Evolutionary conservation across 1,284 basidiomycete genomes (phyloP).

Genomic region (Pholiota adiposa): DNA sequence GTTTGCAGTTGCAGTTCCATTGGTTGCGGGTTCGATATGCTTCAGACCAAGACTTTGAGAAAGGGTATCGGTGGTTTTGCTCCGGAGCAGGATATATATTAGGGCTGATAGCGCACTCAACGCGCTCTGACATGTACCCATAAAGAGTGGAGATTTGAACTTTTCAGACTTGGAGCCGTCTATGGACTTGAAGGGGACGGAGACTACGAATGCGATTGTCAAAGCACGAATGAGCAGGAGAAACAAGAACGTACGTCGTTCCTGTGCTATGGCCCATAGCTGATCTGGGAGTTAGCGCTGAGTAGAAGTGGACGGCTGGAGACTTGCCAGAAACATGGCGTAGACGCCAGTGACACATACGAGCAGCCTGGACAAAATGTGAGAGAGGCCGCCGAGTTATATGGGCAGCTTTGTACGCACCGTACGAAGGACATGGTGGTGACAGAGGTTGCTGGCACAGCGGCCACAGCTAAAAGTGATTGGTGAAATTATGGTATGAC

Average conservation of each 20-base stretch:
- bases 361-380: slow-evolving; percentile 49
- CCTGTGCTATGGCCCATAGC: slow-evolving; percentile 92
- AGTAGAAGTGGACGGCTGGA: slow-evolving; percentile 1
- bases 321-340: slow-evolving; percentile 72
- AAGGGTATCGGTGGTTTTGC: slow-evolving; percentile 56
- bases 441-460: slow-evolving; percentile 8
- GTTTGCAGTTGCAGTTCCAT: slow-evolving; percentile 27
- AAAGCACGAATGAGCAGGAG: neutral
- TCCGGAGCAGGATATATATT: slow-evolving; percentile 76
- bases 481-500: slow-evolving; percentile 23
- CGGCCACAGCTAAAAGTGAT: slow-evolving; percentile 14
- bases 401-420: slow-evolving; percentile 25
- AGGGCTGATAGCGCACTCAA: slow-evolving; percentile 82
- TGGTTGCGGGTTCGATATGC: slow-evolving; percentile 31
- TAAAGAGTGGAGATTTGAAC: slow-evolving; percentile 87
- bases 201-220: slow-evolving; percentile 56
- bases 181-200: slow-evolving; percentile 78
- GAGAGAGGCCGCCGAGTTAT: neutral
- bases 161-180: slow-evolving; percentile 69
- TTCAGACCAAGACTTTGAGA: slow-evolving; percentile 62
- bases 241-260: slow-evolving; percentile 67
- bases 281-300: slow-evolving; percentile 31
- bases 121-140: slow-evolving; percentile 87
- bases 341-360: slow-evolving; percentile 75
- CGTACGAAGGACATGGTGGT: slow-evolving; percentile 42